A percentile compares a stretch with the other conserved stretches of the same genome.
Evolutionary conservation across 2,329 filamentous ascomycete genomes (phyloP).

Genomic region (Pseudocercospora eumusae): DNA sequence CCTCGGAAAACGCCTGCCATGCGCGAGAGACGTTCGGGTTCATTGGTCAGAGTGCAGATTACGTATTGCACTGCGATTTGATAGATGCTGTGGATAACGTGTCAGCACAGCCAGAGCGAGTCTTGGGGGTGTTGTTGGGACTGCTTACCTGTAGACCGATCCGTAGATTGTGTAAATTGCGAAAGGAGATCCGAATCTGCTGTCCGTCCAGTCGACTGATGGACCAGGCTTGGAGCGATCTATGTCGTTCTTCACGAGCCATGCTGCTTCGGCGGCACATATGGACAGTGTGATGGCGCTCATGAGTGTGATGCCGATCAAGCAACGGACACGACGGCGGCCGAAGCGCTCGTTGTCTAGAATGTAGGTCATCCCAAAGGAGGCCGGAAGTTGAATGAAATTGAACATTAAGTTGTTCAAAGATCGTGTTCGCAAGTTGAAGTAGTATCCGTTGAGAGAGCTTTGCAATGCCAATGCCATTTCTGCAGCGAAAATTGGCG

Average conservation of each 20-base stretch:
- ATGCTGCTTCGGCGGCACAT: constrained; percentile 16
- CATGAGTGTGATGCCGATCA: constrained; percentile 17
- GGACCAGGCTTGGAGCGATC: constrained; percentile 19
- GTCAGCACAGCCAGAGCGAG: neutral
- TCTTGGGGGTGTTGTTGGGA: neutral
- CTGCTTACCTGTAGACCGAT: constrained; percentile 6
- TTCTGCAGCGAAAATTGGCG: constrained; percentile 26
- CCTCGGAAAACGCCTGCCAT: constrained; percentile 16
- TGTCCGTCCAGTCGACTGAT: constrained; percentile 22
- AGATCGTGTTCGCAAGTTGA: constrained; percentile 23
- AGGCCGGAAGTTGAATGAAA: constrained; percentile 21
- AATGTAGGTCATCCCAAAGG: constrained; percentile 19
- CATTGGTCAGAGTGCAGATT: constrained; percentile 13
- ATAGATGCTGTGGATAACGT: constrained; percentile 6
- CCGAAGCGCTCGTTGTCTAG: constrained; percentile 20
- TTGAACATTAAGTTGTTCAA: constrained; percentile 25
- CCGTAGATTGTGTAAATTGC: constrained; percentile 23
- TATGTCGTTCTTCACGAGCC: constrained; percentile 18
- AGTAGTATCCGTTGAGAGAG: constrained; percentile 24
- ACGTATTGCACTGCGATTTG: constrained; percentile 17
- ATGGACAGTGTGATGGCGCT: constrained; percentile 13
- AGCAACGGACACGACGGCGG: constrained; percentile 9
- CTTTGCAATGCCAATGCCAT: constrained; percentile 29
- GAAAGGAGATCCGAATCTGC: constrained; percentile 17
- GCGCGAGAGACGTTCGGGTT: constrained; percentile 15